Evolutionary conservation across 208 protist genomes (phyloP).

Genomic region (Balamuthia mandrillaris): DNA sequence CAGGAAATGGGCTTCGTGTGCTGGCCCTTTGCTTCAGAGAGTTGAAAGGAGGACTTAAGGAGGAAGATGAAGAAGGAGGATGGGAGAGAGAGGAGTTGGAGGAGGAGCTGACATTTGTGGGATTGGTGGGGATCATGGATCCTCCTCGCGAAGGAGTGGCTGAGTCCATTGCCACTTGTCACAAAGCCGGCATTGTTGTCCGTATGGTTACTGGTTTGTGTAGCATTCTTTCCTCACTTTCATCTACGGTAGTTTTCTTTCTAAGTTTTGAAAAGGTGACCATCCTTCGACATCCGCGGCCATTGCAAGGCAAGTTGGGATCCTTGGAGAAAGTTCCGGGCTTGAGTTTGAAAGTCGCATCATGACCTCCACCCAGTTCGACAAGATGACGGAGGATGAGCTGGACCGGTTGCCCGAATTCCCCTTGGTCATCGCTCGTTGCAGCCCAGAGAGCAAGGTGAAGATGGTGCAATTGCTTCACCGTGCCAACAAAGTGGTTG

Average conservation of each 20-base stretch:
- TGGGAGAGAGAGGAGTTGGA: slow-evolving; percentile 78
- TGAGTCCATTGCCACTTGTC: slow-evolving; percentile 72
- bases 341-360: too few relatives aligned
- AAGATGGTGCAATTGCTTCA: slow-evolving; percentile 31
- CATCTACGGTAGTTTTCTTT: too few relatives aligned
- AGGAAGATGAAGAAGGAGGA: too few relatives aligned
- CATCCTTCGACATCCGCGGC: slow-evolving; percentile 80
- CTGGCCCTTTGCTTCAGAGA: too few relatives aligned
- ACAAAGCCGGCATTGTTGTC: not conserved
- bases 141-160: slow-evolving; percentile 84
- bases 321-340: slow-evolving; percentile 66
- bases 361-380: slow-evolving; percentile 44
- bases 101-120: slow-evolving; percentile 83
- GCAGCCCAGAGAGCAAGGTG: slow-evolving; percentile 59
- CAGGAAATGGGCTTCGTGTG: slow-evolving; percentile 40
- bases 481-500: slow-evolving; percentile 65
- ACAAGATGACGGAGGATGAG: slow-evolving; percentile 14
- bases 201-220: slow-evolving; percentile 27
- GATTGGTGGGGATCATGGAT: slow-evolving; percentile 89
- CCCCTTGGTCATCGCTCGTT: slow-evolving; percentile 75
- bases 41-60: too few relatives aligned
- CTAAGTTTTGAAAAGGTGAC: too few relatives aligned
- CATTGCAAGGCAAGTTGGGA: slow-evolving; percentile 82
- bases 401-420: slow-evolving; percentile 76
- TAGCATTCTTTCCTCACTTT: not conserved